Base-by-base conservation (phyloP, 78 protist species). In the Parvularia atlantis region DNA sequence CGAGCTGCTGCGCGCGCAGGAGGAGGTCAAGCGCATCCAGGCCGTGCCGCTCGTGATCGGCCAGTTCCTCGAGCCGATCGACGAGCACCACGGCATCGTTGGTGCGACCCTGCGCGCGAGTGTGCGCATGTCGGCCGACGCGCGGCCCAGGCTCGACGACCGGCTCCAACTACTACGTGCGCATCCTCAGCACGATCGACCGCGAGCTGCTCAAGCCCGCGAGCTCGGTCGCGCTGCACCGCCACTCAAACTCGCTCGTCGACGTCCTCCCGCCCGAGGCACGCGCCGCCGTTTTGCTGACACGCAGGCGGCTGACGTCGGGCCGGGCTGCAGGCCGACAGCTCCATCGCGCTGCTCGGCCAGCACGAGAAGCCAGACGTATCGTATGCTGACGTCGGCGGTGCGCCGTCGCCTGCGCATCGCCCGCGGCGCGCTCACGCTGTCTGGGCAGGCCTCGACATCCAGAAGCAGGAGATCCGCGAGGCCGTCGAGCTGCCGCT, bases 401-500 rank as follows among this genome's bases (percentile, higher is more conserved):
- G n/a, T n/a, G n/a, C n/a, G n/a, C n/a, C n/a, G n/a, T n/a, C n/a
- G n/a, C n/a, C n/a, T n/a, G n/a, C n/a, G n/a, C n/a, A n/a, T n/a
- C n/a, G n/a, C n/a, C n/a, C n/a, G n/a, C n/a, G n/a, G n/a, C n/a
- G n/a, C n/a, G n/a, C n/a, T n/a, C n/a, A n/a, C n/a, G n/a, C n/a
- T n/a, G n/a, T n/a, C n/a, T n/a, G n/a, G n/a, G n/a, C n/a, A n/a
- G n/a, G 99, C 43, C 56, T 77, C 37, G 99, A 98, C 84, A 87
- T 89, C 52, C 99, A 98, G 78, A 98, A 98, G 87, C 99, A 98
- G 76, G 99, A 98, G 66, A 92, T 98, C 84, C 85, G 99, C 46
- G 99, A 98, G 82, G 99, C 99, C 13, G 99, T 98, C 5, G 99
- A 97, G 78, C 87, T 97, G 48, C 99, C 99, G 33, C 91, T 98